phyloP scores from a whole-genome alignment of 345 rosid species.

The Melastoma malabathricum region DNA sequence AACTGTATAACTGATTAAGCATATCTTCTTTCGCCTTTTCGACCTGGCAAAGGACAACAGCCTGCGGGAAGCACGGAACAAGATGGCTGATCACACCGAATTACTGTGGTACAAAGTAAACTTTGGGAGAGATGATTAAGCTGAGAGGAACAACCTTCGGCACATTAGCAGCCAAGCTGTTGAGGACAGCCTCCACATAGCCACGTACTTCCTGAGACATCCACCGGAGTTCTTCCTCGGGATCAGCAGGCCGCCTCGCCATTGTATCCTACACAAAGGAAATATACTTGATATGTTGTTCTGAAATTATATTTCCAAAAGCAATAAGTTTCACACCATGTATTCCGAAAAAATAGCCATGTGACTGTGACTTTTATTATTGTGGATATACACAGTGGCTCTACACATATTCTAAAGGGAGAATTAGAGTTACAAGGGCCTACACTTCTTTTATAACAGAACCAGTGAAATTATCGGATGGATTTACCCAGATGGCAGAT shows the following conservation, averaged over 20 bases:
- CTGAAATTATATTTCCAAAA: neutral
- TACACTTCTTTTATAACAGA: too few relatives aligned
- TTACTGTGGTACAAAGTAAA: neutral
- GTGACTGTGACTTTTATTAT: too few relatives aligned
- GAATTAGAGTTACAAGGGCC: too few relatives aligned
- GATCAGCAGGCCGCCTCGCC: constrained; percentile 67
- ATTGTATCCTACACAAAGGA: constrained; percentile 51
- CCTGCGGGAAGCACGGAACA: constrained; percentile 27
- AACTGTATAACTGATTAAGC: constrained; percentile 88
- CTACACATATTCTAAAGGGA: too few relatives aligned
- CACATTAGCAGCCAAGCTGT: constrained; percentile 86
- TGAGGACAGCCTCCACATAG: constrained; percentile 88
- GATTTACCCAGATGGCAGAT: too few relatives aligned
- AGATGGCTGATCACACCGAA: neutral
- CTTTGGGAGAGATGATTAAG: neutral
- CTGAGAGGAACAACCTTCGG: constrained; percentile 44
- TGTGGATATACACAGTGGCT: too few relatives aligned
- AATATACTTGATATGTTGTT: neutral
- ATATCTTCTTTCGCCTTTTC: constrained; percentile 96
- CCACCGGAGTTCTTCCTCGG: constrained; percentile 95
- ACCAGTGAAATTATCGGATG: too few relatives aligned
- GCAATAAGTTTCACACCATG: neutral
- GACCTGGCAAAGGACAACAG: constrained; percentile 95
- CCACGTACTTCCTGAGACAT: constrained; percentile 98
- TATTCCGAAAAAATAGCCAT: too few relatives aligned